A percentile compares a stretch with the other conserved stretches of the same genome.
Evolutionary conservation across 352 stramenopile species (phyloP).

Genomic region (Phytophthora sansomeana): DNA sequence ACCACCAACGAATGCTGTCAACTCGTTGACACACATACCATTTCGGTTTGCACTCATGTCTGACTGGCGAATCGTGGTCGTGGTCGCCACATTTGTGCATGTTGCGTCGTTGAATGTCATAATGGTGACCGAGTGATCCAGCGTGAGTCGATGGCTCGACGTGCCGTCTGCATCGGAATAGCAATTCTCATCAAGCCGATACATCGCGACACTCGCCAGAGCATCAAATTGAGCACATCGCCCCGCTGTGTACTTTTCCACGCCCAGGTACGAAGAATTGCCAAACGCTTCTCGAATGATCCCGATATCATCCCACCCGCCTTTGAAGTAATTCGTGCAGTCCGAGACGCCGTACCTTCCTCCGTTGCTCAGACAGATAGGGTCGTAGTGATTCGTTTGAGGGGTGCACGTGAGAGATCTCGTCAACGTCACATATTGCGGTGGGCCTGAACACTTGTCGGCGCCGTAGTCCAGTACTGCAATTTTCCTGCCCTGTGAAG

Average conservation of each 20-base stretch:
- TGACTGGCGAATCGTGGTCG: neutral
- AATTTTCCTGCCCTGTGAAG: neutral
- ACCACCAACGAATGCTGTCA: constrained; percentile 10
- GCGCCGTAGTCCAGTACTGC: neutral
- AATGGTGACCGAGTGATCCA: constrained; percentile 3
- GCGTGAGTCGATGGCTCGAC: constrained; percentile 13
- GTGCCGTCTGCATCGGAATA: constrained; percentile 18
- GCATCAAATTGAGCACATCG: neutral
- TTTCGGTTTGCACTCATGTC: neutral
- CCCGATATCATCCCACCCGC: constrained; percentile 13
- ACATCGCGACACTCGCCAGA: neutral
- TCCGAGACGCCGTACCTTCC: constrained; percentile 14
- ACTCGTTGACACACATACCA: neutral
- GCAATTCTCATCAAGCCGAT: constrained; percentile 23
- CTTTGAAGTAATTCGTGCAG: constrained; percentile 4
- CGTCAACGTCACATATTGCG: neutral
- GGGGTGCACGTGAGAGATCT: constrained; percentile 5
- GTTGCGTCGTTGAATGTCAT: constrained; percentile 17
- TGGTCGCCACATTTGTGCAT: constrained; percentile 4
- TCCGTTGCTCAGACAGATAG: neutral
- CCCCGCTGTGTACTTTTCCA: constrained; percentile 7
- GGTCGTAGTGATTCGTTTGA: constrained; percentile 11
- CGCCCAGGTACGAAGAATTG: neutral
- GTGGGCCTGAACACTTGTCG: neutral
- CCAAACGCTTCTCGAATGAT: neutral